Percentiles rank a stretch among this genome's conserved stretches.
Conservation (phyloP, 768 basidiomycete species). For the Psilocybe cubensis region DNA sequence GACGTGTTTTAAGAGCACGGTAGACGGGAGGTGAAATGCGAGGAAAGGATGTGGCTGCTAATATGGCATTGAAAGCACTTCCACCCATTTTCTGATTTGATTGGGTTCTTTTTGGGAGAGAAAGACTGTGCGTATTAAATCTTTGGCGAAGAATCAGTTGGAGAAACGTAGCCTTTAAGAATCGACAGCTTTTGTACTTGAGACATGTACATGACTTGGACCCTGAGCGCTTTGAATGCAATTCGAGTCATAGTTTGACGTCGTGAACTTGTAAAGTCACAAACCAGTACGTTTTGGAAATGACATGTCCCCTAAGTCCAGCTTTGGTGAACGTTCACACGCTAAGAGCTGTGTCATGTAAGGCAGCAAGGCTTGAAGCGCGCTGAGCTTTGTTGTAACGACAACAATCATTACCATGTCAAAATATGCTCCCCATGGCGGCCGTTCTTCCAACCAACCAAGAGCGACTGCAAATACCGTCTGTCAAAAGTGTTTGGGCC, state of each 20-base stretch:
- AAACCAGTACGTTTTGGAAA: too few relatives aligned
- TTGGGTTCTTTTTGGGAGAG: background rate
- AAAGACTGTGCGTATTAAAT: background rate
- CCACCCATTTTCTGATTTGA: constrained; percentile 58
- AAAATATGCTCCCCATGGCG: constrained; percentile 76
- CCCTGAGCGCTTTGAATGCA: background rate
- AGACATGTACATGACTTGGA: background rate
- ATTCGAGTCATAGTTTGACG: background rate
- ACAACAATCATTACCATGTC: constrained; percentile 52
- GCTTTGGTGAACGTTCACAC: background rate
- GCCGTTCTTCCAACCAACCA: constrained; percentile 60
- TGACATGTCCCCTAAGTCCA: background rate
- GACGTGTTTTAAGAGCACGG: constrained; percentile 47
- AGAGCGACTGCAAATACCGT: constrained; percentile 67
- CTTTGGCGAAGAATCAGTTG: background rate
- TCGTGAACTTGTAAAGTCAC: too few relatives aligned
- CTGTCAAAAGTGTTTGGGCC: constrained; percentile 82
- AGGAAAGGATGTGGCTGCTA: constrained; percentile 54
- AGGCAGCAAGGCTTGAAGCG: too few relatives aligned
- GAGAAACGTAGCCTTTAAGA: background rate
- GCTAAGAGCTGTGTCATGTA: background rate
- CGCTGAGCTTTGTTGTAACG: background rate
- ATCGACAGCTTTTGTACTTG: background rate
- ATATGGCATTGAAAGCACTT: constrained; percentile 57
- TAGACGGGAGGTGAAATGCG: constrained; percentile 65